Percentiles rank a stretch among this genome's conserved stretches.
Conservation (phyloP, 768 basidiomycete genomes). For the Phylloporus sp. region DNA sequence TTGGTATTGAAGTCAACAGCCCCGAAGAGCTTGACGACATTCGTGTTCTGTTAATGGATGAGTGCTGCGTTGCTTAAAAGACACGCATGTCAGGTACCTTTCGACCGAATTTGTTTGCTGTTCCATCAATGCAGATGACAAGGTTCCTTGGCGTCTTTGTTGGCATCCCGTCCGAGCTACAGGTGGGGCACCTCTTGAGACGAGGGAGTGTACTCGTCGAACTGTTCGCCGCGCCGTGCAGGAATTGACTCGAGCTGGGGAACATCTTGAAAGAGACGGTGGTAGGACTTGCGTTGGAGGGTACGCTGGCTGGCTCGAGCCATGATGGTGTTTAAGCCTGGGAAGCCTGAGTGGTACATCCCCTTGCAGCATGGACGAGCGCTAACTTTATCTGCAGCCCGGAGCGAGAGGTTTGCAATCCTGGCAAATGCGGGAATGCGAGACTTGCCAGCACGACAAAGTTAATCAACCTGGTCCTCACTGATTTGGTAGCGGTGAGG, state of each 20-base stretch:
- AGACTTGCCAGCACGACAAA: neutral
- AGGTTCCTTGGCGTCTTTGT: conserved; percentile 9
- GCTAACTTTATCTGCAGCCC: neutral
- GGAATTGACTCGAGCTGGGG: conserved; percentile 3
- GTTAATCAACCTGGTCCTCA: neutral
- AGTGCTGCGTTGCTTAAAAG: neutral
- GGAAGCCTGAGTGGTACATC: neutral
- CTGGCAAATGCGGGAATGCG: neutral
- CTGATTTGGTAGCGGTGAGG: neutral
- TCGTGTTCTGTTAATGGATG: conserved; percentile 29
- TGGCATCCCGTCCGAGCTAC: conserved; percentile 1
- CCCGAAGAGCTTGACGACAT: conserved; percentile 33
- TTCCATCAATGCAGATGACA: conserved; percentile 18
- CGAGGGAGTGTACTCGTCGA: conserved; percentile 1
- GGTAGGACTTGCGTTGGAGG: neutral
- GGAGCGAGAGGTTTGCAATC: conserved; percentile 1
- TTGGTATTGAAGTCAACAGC: conserved; percentile 19
- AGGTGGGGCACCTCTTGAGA: conserved; percentile 8
- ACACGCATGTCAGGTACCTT: conserved; percentile 1
- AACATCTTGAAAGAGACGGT: neutral
- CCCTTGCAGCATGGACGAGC: neutral
- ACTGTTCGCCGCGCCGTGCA: neutral
- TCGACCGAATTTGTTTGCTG: conserved; percentile 19
- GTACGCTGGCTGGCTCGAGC: neutral
- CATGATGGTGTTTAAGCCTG: neutral